These are phyloP conservation scores for Oenanthe javanica DNA, from an alignment of 140 eudicot genomes.

Conservation along the genomic window DNA sequence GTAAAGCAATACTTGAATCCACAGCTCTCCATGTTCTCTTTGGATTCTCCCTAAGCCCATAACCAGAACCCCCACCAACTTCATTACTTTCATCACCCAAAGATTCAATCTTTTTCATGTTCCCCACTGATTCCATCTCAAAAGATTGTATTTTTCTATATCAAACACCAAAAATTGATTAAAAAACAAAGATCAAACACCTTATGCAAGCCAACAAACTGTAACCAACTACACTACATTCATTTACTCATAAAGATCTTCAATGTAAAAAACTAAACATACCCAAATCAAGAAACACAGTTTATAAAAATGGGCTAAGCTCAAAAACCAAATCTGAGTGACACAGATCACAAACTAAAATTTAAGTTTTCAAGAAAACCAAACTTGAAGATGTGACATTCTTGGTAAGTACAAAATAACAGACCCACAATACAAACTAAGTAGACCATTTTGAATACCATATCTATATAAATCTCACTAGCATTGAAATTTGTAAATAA, in stretches of 20 bases:
- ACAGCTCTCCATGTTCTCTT: constrained; percentile 64
- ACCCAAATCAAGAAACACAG: background rate
- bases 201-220: constrained; percentile 7
- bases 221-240: constrained; percentile 15
- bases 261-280: background rate
- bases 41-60: constrained; percentile 79
- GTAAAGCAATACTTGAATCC: constrained; percentile 43
- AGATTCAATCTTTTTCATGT: background rate
- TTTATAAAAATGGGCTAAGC: background rate
- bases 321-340: constrained; percentile 34
- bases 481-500: constrained; percentile 15
- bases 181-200: constrained; percentile 6
- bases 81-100: constrained; percentile 5
- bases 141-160: background rate
- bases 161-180: background rate
- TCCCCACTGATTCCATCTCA: background rate
- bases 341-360: constrained; percentile 21
- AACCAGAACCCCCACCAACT: constrained; percentile 10
- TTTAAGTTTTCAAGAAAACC: constrained; percentile 18
- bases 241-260: constrained; percentile 18
- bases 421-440: background rate
- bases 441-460: constrained; percentile 28
- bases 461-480: constrained; percentile 18
- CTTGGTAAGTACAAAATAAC: constrained; percentile 31
- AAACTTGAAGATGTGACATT: constrained; percentile 34